Conservation (phyloP, 768 basidiomycete species). For the Tulasnella calospora region DNA sequence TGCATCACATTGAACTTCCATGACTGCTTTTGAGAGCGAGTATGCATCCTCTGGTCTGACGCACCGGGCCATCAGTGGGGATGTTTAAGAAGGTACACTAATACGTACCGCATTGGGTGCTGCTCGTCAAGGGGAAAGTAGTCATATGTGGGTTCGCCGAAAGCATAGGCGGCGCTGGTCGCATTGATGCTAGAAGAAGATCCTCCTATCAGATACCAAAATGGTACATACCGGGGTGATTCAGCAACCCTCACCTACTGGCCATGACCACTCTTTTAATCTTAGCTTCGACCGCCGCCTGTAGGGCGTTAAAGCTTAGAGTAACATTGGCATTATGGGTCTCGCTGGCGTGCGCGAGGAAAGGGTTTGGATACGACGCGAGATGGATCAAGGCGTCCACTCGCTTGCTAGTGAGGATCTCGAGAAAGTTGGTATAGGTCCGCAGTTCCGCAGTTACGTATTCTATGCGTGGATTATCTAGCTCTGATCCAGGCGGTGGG, state of each 20-base stretch:
- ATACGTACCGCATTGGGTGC: slow-evolving; percentile 25
- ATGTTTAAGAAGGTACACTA: neutral
- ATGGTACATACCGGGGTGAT: neutral
- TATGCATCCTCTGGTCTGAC: slow-evolving; percentile 27
- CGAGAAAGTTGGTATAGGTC: slow-evolving; percentile 22
- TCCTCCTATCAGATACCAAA: neutral
- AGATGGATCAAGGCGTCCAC: slow-evolving; percentile 29
- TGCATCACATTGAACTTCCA: slow-evolving; percentile 27
- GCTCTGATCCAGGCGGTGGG: slow-evolving; percentile 13
- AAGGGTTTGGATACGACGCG: slow-evolving; percentile 23
- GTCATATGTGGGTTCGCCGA: slow-evolving; percentile 17
- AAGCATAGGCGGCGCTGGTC: slow-evolving; percentile 26
- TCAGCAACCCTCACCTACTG: slow-evolving; percentile 22
- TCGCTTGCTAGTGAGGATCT: slow-evolving; percentile 25
- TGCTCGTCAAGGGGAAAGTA: slow-evolving; percentile 29
- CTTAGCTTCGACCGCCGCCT: slow-evolving; percentile 26
- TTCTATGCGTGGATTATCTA: slow-evolving; percentile 27
- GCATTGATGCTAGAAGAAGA: slow-evolving; percentile 26
- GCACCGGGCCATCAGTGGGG: neutral
- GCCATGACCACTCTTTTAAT: slow-evolving; percentile 28
- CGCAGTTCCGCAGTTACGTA: slow-evolving; percentile 27
- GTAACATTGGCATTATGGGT: slow-evolving; percentile 27
- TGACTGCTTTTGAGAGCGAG: slow-evolving; percentile 26
- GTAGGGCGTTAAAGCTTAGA: slow-evolving; percentile 27
- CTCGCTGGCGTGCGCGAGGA: slow-evolving; percentile 18